phyloP scores from a whole-genome alignment of 116 monocot species.

The Phalaenopsis hybrid region DNA sequence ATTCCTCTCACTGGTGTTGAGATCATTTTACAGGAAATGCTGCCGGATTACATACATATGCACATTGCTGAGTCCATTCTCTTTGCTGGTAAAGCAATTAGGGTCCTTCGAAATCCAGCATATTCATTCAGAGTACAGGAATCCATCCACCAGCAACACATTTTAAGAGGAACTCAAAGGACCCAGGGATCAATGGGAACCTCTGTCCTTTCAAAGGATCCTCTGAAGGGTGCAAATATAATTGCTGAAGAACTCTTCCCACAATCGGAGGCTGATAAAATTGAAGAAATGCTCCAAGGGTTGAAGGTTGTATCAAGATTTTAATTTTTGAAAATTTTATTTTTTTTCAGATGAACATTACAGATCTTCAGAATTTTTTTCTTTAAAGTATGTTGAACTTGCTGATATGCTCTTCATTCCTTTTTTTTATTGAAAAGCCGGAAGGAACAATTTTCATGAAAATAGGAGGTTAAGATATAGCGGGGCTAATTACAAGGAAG shows the following conservation, averaged over 20 bases:
- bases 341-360: background rate
- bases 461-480: too few relatives aligned
- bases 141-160: constrained; percentile 37
- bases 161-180: constrained; percentile 33
- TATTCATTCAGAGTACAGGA: constrained; percentile 47
- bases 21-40: constrained; percentile 62
- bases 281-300: constrained; percentile 76
- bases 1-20: background rate
- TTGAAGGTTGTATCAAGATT: constrained; percentile 51
- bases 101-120: constrained; percentile 81
- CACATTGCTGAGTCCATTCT: constrained; percentile 85
- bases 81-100: constrained; percentile 96
- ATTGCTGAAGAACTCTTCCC: constrained; percentile 69
- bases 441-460: too few relatives aligned
- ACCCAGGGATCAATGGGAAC: constrained; percentile 37
- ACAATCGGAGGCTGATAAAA: constrained; percentile 81
- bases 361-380: background rate
- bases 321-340: constrained; percentile 2
- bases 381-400: background rate
- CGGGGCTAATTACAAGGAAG: too few relatives aligned
- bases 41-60: constrained; percentile 90
- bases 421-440: too few relatives aligned
- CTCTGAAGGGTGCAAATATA: constrained; percentile 23
- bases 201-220: constrained; percentile 27
- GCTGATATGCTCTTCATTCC: background rate